Base-by-base conservation (phyloP, 441 rosid species). In the Euphorbia celastroides region DNA sequence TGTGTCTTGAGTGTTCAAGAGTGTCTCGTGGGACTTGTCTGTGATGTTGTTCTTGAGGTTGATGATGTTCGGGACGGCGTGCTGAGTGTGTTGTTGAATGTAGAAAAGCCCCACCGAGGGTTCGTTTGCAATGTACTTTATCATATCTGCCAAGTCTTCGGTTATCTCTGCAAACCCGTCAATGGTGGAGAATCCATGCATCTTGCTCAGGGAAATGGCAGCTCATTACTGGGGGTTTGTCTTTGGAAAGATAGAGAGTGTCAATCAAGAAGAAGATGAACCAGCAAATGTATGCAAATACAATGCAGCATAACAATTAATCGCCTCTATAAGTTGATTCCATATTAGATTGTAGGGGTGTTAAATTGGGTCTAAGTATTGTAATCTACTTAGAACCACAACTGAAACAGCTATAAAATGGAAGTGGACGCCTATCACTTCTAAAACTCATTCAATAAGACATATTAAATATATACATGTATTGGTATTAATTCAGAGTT, bases 21-120 rank as follows among this genome's bases (percentile, higher is more conserved):
- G 56, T 14, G 83, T 81, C 73, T 80, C 94, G n/a, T 70, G 88
- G 5, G 97, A 78, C 80, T 81, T 92, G 32, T 78, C 81, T 25
- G 65, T 69, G 8, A 89, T 79, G 52, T 72, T 84, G 73, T 74
- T 81, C 78, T 73, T 84, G 72, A 94, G 87, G 62, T 62, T 80
- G 62, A 82, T 65, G 5, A 91, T 80, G 13, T 89, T 89, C 0
- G 96, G 94, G 64, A 83, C 77, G 31, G 98, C 96, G 67, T 83
- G 89, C 59, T 85, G 88, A 5, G 81, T 72, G 63, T 94, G 99
- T 73, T 89, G 92, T 71, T 92, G 99, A 60, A 92, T 81, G 78
- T 88, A 94, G 81, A 82, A 89, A 66, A 92, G 97, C 56, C 98
- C 99, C 7, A 88, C 94, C 0, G 99, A 89, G 44, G 99, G 99